Evolutionary conservation across 306 rosid genomes (phyloP).

Genomic region (Astragalus glycyphyllos): DNA sequence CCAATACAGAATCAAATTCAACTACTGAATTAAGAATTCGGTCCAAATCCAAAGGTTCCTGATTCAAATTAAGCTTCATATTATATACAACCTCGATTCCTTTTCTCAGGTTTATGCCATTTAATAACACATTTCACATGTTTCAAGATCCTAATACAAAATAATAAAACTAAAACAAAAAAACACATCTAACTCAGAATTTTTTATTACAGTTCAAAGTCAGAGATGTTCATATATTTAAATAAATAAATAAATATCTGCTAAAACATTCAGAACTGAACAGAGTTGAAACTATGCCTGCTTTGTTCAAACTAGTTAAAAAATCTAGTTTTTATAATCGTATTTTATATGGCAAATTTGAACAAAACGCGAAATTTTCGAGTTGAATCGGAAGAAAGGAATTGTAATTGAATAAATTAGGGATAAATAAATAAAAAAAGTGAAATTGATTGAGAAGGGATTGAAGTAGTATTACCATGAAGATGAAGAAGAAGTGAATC

Average conservation of each 20-base stretch:
- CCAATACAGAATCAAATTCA: slow-evolving; percentile 56
- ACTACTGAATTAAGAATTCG: slow-evolving; percentile 47
- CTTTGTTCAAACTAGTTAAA: not conserved
- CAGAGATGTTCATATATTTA: slow-evolving; percentile 3
- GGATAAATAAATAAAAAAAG: no score
- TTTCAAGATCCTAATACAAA: slow-evolving; percentile 41
- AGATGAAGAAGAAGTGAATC: not conserved
- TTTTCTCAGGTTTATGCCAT: slow-evolving; percentile 48
- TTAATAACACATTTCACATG: slow-evolving; percentile 23
- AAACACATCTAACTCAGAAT: not conserved
- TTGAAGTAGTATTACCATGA: not conserved
- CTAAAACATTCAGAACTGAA: slow-evolving; percentile 11
- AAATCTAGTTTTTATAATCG: not conserved
- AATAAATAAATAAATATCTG: not conserved
- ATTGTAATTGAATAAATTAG: no score
- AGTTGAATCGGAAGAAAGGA: no score
- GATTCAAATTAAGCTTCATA: slow-evolving; percentile 73
- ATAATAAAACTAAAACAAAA: slow-evolving; percentile 7
- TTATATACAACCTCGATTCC: slow-evolving; percentile 43
- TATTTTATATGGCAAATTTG: not conserved
- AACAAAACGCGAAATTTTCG: not conserved
- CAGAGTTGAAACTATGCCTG: not conserved
- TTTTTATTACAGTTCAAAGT: not conserved
- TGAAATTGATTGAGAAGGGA: no score
- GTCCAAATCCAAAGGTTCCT: slow-evolving; percentile 67